Evolutionary conservation across 129 eudicot genomes (phyloP).

Genomic region (Tagetes erecta): DNA sequence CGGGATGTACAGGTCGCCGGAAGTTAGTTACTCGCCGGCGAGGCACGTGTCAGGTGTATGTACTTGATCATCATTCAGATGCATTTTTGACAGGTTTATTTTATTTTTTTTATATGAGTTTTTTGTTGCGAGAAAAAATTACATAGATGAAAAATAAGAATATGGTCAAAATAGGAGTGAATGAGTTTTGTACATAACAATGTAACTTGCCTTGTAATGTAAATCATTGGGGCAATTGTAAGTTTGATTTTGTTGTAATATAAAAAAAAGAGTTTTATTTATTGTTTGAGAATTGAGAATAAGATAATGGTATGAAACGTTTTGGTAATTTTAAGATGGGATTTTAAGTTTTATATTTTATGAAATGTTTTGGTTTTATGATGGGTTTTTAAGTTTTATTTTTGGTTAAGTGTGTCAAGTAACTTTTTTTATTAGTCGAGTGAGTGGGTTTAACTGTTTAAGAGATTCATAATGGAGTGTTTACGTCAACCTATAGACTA

Average conservation of each 20-base stretch:
- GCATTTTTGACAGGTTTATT: background rate
- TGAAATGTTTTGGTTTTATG: no score
- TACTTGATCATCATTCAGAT: conserved; percentile 22
- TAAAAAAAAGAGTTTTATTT: background rate
- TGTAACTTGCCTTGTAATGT: conserved; percentile 30
- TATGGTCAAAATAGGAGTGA: conserved; percentile 17
- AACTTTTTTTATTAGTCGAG: no score
- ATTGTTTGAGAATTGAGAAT: background rate
- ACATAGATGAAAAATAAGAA: background rate
- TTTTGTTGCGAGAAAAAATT: conserved; percentile 7
- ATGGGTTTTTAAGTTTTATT: no score
- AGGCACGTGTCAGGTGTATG: conserved; percentile 31
- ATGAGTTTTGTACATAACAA: conserved; percentile 39
- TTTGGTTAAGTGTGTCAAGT: no score
- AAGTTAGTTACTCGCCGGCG: conserved; percentile 24
- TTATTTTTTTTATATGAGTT: background rate
- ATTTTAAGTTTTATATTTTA: no score
- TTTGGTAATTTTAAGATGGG: background rate
- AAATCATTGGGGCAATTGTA: conserved; percentile 25
- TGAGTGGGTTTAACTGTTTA: no score
- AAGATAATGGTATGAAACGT: background rate
- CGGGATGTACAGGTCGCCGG: conserved; percentile 33
- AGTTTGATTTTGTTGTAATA: conserved; percentile 31
- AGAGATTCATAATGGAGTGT: no score
- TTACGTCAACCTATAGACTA: no score